phyloP scores from a whole-genome alignment of 805 yeast genomes.

The Maudiozyma barnettii region DNA sequence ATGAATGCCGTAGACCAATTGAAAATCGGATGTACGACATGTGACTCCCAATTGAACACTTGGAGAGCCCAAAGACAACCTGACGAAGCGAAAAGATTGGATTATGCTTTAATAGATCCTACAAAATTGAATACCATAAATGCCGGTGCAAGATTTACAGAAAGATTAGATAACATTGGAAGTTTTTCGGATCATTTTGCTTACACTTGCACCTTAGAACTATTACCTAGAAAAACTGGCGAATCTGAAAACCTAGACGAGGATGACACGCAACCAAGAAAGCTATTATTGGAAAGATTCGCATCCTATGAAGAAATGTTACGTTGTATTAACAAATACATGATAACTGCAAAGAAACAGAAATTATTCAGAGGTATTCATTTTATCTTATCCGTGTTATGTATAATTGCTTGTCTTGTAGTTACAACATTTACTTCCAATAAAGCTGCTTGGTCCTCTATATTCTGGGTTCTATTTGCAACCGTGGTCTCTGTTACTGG shows the following conservation, averaged over 20 bases:
- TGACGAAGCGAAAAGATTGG: slow-evolving; percentile 77
- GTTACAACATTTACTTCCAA: slow-evolving; percentile 51
- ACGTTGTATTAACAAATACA: slow-evolving; percentile 38
- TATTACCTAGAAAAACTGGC: slow-evolving; percentile 7
- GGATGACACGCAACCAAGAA: slow-evolving; percentile 1
- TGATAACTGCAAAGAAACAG: slow-evolving; percentile 49
- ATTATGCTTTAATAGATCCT: slow-evolving; percentile 74
- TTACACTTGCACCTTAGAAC: slow-evolving; percentile 39
- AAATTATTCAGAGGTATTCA: slow-evolving; percentile 56
- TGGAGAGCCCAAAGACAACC: slow-evolving; percentile 50
- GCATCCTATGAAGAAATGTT: slow-evolving; percentile 42
- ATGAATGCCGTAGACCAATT: slow-evolving; percentile 57
- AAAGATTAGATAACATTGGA: slow-evolving; percentile 53
- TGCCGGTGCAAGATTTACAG: slow-evolving; percentile 72
- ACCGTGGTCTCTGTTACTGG: slow-evolving; percentile 57
- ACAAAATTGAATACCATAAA: slow-evolving; percentile 40
- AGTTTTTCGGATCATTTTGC: slow-evolving; percentile 94
- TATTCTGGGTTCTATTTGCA: slow-evolving; percentile 53
- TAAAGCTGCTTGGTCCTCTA: slow-evolving; percentile 50
- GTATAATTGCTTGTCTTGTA: slow-evolving; percentile 45
- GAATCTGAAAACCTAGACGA: neutral
- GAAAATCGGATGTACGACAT: slow-evolving; percentile 69
- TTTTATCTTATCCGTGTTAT: slow-evolving; percentile 45
- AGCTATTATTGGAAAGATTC: slow-evolving; percentile 10
- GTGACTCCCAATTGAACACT: slow-evolving; percentile 79